Percentiles rank a stretch among this genome's conserved stretches.
phyloP scores from a whole-genome alignment of 2,329 filamentous ascomycete species.

The Phialophora tarda region DNA sequence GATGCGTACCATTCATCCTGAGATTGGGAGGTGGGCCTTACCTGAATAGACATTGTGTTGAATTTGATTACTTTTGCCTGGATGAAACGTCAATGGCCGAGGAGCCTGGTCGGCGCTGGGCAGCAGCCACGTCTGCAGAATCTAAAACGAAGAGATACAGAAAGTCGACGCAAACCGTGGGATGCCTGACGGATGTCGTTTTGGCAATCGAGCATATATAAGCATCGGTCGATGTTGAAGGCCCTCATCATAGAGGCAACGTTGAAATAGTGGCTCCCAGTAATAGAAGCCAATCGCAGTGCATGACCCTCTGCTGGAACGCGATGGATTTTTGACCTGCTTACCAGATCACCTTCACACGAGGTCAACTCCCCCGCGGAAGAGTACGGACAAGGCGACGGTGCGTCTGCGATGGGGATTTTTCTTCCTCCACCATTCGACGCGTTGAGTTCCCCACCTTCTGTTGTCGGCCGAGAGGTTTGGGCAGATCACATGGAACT shows the following conservation, averaged over 20 bases:
- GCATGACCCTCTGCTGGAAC: background rate
- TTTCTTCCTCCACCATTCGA: background rate
- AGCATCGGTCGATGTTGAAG: background rate
- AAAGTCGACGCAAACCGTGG: background rate
- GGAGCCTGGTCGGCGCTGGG: background rate
- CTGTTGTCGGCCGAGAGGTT: background rate
- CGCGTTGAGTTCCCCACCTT: background rate
- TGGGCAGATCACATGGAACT: background rate
- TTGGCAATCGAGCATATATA: background rate
- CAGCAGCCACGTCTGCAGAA: background rate
- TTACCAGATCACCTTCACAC: background rate
- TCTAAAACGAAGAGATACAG: background rate
- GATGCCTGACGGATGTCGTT: background rate
- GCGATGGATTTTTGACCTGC: background rate
- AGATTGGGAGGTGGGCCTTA: background rate
- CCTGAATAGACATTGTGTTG: constrained; percentile 16
- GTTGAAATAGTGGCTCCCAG: background rate
- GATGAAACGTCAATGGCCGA: background rate
- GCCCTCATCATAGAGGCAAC: background rate
- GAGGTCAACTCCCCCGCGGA: background rate
- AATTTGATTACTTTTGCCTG: background rate
- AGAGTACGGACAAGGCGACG: background rate
- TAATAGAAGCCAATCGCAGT: background rate
- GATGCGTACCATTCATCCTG: background rate
- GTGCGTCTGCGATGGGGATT: background rate